Percentiles rank a stretch among this genome's conserved stretches.
Evolutionary conservation across 331 rosid species (phyloP).

Genomic region (Phaseolus coccineus): DNA sequence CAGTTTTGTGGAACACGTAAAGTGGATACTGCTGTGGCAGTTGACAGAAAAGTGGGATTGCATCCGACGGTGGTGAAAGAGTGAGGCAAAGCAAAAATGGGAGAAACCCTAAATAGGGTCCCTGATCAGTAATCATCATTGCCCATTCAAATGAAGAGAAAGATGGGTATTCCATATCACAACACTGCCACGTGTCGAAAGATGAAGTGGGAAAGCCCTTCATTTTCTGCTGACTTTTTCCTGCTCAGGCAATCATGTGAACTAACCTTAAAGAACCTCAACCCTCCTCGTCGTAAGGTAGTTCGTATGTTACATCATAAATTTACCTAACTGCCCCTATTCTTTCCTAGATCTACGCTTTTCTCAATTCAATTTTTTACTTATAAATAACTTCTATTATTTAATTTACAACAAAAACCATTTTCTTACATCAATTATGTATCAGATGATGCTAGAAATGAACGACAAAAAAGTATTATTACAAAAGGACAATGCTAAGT

Average conservation of each 20-base stretch:
- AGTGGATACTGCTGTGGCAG: neutral
- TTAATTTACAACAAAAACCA: no score
- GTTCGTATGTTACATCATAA: constrained; percentile 1
- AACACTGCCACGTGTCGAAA: constrained; percentile 67
- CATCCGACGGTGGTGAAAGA: constrained; percentile 25
- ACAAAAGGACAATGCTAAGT: no score
- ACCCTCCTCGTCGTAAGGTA: constrained; percentile 42
- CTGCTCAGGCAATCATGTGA: constrained; percentile 68
- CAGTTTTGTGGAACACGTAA: neutral
- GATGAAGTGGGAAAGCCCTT: constrained; percentile 47
- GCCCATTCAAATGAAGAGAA: neutral
- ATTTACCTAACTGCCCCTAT: constrained; percentile 51
- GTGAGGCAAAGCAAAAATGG: constrained; percentile 27
- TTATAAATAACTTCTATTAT: no score
- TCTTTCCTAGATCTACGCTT: no score
- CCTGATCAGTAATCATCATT: neutral
- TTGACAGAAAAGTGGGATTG: neutral
- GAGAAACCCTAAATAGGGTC: constrained; percentile 50
- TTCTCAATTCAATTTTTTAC: no score
- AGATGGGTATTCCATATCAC: neutral
- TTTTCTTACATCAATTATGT: no score
- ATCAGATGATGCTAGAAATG: no score
- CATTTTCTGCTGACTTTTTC: constrained; percentile 57
- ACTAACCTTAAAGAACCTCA: constrained; percentile 69
- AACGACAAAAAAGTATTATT: no score